These are phyloP conservation scores for Gossypioides kirkii DNA, from an alignment of 345 rosid genomes.

Conservation along the genomic window DNA sequence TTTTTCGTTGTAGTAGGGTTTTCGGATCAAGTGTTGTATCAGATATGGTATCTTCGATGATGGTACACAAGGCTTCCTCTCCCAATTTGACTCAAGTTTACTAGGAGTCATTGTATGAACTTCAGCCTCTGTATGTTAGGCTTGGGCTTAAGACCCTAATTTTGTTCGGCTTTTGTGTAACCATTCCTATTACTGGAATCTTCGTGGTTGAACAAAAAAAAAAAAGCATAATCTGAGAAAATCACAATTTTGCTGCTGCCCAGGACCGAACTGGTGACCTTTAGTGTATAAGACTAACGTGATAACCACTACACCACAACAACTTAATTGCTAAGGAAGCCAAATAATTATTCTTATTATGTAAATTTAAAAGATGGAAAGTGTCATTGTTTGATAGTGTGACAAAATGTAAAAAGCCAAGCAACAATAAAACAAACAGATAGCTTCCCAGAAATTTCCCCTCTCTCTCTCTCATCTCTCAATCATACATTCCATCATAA, in stretches of 20 bases:
- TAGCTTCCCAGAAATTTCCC: conserved; percentile 21
- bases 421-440: background rate
- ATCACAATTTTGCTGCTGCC: conserved; percentile 17
- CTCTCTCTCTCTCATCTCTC: background rate
- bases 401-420: conserved; percentile 12
- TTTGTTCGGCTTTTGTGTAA: too few species aligned
- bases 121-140: too few species aligned
- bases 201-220: too few species aligned
- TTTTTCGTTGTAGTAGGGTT: too few species aligned
- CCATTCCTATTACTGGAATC: too few species aligned
- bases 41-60: too few species aligned
- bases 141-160: too few species aligned
- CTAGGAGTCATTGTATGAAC: too few species aligned
- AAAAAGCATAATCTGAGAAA: fast-evolving
- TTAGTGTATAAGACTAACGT: conserved; percentile 37
- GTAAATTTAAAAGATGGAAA: too few species aligned
- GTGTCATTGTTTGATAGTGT: background rate
- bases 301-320: conserved; percentile 46
- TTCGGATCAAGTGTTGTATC: too few species aligned
- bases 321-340: fast-evolving
- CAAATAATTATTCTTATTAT: too few species aligned
- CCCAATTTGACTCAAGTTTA: background rate
- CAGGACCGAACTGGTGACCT: conserved; percentile 42
- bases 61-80: too few species aligned
- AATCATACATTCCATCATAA: background rate